phyloP scores from a whole-genome alignment of 148 eudicot species.

The Persicaria maculosa region DNA sequence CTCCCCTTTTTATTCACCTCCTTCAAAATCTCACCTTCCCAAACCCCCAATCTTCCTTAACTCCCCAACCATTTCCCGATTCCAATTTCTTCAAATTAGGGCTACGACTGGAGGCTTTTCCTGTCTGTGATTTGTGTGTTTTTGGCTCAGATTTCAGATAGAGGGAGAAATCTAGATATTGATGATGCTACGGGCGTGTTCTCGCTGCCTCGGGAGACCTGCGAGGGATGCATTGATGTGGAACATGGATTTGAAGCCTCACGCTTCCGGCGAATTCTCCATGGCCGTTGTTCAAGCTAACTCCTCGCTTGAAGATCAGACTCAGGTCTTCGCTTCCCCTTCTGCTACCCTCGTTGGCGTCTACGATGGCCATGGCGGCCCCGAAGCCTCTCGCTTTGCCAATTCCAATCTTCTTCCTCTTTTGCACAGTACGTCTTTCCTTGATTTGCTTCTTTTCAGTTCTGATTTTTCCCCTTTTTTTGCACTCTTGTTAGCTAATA shows the following conservation, averaged over 20 bases:
- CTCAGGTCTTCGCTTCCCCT: conserved; percentile 60
- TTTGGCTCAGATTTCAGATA: neutral
- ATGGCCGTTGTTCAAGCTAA: conserved; percentile 92
- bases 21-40: no score
- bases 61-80: no score
- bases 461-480: neutral
- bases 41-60: no score
- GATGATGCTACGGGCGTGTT: conserved; percentile 4
- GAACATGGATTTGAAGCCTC: conserved; percentile 71
- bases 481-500: no score
- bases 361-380: conserved; percentile 95
- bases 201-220: neutral
- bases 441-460: neutral
- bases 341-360: conserved; percentile 72
- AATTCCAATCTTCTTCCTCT: conserved; percentile 48
- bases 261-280: conserved; percentile 76
- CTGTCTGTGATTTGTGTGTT: neutral
- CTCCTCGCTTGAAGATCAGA: conserved; percentile 74
- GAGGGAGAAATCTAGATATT: neutral
- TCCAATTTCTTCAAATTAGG: neutral
- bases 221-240: conserved; percentile 33
- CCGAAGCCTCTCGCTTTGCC: conserved; percentile 77
- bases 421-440: conserved; percentile 42
- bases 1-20: no score
- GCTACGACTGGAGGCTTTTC: neutral